Evolutionary conservation across 805 yeast genomes (phyloP), one percentile per base, ranked within the genome.

Genomic region (Saccharomycopsis sp.): DNA sequence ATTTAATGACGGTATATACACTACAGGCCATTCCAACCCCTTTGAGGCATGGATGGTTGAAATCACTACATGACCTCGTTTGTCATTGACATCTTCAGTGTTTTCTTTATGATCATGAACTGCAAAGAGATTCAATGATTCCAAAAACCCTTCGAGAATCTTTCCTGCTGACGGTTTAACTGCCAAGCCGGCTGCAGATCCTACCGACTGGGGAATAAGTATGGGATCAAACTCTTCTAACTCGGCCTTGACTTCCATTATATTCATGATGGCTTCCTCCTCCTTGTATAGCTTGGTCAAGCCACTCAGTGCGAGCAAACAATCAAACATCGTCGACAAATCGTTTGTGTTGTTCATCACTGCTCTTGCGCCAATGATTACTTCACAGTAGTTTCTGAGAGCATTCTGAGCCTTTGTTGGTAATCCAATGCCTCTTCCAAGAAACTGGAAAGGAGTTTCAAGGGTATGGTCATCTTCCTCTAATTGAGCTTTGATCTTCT

Each of bases 21-120:
- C 97, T 14, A 89, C 82, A 0, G 96, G 93, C 97, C 98, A 93
- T 68, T 93, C 99, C 1, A 92, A 75, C 0, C 99, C 99, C 69
- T 93, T 93, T 1, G 97, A 84, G 0, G 91, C 89, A 68, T 93
- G 99, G 12, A 93, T 86, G 0, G 98, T 94, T 0, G 96, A 86
- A 0, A 93, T 71, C 0, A 79, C 71, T 0, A 83, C 77, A n/a
- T 64, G 65, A 1, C 72, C 75, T 2, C 58, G 58, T 23, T 55
- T 62, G 20, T 47, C 57, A 3, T 54, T 54, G 20, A 57, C 58
- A 14, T 22, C 8, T 24, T 34, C 24, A 12, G 38, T 29, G 3
- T 24, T 55, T 52, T 54, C 38, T 3, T 34, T 65, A 3, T 60
- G 58, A 2, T 66, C 64, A 35, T 70, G 65, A 1, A 65, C 66